phyloP scores from a whole-genome alignment of 1,284 basidiomycete species.

The Fomitopsis betulina region DNA sequence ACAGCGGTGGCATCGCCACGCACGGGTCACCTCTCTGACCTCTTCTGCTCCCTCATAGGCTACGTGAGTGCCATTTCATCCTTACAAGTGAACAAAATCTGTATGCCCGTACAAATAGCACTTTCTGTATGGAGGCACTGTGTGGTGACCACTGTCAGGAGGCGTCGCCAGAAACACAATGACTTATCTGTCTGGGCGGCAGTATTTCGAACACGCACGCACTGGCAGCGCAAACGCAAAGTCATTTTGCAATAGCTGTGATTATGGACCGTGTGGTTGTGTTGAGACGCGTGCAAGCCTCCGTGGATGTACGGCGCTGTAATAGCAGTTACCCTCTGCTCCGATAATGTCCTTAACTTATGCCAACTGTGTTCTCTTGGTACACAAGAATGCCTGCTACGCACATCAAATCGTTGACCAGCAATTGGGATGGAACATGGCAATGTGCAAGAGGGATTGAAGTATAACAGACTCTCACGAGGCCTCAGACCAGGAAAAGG shows the following conservation, averaged over 20 bases:
- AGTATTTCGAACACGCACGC: conserved; percentile 7
- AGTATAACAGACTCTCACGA: not conserved
- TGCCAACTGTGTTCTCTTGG: too few species aligned
- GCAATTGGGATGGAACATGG: not conserved
- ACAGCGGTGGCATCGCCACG: conserved; percentile 67
- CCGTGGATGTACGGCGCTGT: too few species aligned
- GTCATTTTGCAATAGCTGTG: too few species aligned
- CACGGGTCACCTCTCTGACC: conserved; percentile 58
- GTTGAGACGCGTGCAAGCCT: too few species aligned
- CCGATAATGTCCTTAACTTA: too few species aligned
- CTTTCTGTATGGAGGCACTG: conserved; percentile 47
- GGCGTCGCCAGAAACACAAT: conserved; percentile 42
- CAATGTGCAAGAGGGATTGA: not conserved
- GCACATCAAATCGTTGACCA: too few species aligned
- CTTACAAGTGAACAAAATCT: not conserved
- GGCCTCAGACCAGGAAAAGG: not conserved
- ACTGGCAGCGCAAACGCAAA: too few species aligned
- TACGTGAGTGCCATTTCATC: conserved; percentile 31
- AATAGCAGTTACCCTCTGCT: too few species aligned
- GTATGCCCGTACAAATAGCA: conserved; percentile 35
- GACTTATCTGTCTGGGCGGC: conserved; percentile 34
- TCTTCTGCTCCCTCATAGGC: conserved; percentile 40
- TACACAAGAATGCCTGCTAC: too few species aligned
- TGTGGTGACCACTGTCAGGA: conserved; percentile 46
- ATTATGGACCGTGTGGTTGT: too few species aligned